Evolutionary conservation across 2,329 filamentous ascomycete species (phyloP), one percentile per base, ranked within the genome.

Genomic region (Xylariaceae sp.): DNA sequence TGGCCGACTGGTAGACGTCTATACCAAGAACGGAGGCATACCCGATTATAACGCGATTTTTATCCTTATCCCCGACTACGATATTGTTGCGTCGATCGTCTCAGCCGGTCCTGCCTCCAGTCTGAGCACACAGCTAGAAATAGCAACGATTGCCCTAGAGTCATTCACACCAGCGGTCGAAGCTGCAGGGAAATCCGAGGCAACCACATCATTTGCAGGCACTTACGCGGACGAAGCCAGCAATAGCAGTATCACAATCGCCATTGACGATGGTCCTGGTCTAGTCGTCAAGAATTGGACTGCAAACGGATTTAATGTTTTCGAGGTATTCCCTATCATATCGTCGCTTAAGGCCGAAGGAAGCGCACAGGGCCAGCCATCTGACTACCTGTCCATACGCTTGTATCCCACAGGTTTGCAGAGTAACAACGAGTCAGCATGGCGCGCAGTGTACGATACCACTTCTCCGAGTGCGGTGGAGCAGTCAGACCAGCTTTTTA

Each of bases 101-200:
- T 38, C 17, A 11, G 50, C 47, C 12, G 54, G 50, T n/a, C 17
- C 50, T 9, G 50, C 46, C 18, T 53, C 41, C 7, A 47, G 36
- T 9, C 3, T 22, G 5, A 45, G 42, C 17, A 12, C n/a, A n/a
- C n/a, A n/a, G n/a, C n/a, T 46, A 9, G 48, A 13, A 9, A 44
- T 48, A 38, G 42, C 41, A 33, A 48, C 54, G 45, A 50, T 51
- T 14, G 38, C 51, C 14, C 45, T 54, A 31, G 51, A 52, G 36
- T 50, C 48, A 5, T 44, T 57, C 22, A 48, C 51, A n/a, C 42
- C 54, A 33, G 31, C 42, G 7, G 47, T 54, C 22, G 54, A n/a
- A n/a, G n/a, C n/a, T n/a, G n/a, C n/a, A n/a, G n/a, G n/a, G n/a
- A n/a, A n/a, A n/a, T n/a, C n/a, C n/a, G n/a, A n/a, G n/a, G n/a